Evolutionary conservation across 2,329 filamentous ascomycete species (phyloP).

Genomic region (Bipolaris oryzae): DNA sequence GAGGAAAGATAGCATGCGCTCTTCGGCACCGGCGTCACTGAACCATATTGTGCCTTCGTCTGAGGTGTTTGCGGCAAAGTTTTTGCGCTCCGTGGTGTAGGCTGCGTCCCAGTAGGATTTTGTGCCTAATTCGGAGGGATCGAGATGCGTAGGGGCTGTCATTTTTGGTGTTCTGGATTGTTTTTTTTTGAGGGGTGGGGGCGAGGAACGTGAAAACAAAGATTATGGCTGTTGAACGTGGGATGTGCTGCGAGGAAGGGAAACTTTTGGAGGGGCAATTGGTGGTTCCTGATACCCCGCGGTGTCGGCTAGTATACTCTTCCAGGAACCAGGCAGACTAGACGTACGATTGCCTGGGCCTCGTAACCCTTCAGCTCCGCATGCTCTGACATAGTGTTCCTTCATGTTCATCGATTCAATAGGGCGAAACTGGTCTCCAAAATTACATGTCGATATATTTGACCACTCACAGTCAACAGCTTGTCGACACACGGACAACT

Average conservation of each 20-base stretch:
- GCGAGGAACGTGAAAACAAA: not conserved
- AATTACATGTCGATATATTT: no score
- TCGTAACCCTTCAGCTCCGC: not conserved
- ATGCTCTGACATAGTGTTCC: no score
- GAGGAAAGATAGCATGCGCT: conserved; percentile 73
- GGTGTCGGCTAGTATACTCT: not conserved
- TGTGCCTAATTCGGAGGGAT: conserved; percentile 81
- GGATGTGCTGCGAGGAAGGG: not conserved
- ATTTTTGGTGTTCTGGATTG: conserved; percentile 8
- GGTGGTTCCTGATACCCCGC: not conserved
- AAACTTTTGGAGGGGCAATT: conserved; percentile 1
- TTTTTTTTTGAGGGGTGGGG: no score
- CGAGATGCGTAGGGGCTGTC: conserved; percentile 56
- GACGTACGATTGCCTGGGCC: not conserved
- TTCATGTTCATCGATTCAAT: no score
- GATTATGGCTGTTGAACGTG: not conserved
- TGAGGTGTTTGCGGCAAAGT: conserved; percentile 72
- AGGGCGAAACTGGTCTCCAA: no score
- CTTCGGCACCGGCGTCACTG: conserved; percentile 86
- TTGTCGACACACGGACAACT: no score
- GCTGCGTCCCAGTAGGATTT: conserved; percentile 70
- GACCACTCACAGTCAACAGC: no score
- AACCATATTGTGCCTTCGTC: conserved; percentile 96
- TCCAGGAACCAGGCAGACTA: not conserved
- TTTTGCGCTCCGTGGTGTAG: conserved; percentile 73